These are phyloP conservation scores for Petunia axillaris DNA, from an alignment of 257 asterid genomes.

Conservation along the genomic window DNA sequence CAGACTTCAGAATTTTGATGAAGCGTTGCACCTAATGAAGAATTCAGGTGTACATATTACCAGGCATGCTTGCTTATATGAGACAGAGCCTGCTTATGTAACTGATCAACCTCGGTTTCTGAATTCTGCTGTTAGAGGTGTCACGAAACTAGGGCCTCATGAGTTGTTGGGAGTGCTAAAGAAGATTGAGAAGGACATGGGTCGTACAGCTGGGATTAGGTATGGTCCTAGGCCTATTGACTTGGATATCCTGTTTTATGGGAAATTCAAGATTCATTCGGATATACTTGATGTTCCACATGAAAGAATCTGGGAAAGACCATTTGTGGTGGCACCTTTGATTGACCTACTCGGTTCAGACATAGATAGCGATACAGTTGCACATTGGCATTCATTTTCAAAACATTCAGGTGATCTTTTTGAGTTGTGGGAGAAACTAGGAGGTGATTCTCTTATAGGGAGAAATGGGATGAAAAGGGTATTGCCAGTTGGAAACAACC, in stretches of 20 bases:
- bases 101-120: slow-evolving; percentile 91
- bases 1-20: slow-evolving; percentile 71
- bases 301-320: slow-evolving; percentile 90
- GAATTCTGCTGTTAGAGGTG: slow-evolving; percentile 85
- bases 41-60: slow-evolving; percentile 73
- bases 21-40: slow-evolving; percentile 77
- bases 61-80: slow-evolving; percentile 80
- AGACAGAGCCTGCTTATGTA: slow-evolving; percentile 89
- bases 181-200: slow-evolving; percentile 88
- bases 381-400: slow-evolving; percentile 69
- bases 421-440: slow-evolving; percentile 80
- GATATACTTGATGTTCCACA: slow-evolving; percentile 78
- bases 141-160: slow-evolving; percentile 72
- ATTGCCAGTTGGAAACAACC: slow-evolving; percentile 60
- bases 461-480: slow-evolving; percentile 83
- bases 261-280: slow-evolving; percentile 60
- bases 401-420: slow-evolving; percentile 54
- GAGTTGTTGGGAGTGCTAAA: slow-evolving; percentile 59
- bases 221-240: slow-evolving; percentile 96
- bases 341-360: slow-evolving; percentile 75
- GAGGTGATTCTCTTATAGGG: slow-evolving; percentile 75
- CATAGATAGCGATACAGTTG: slow-evolving; percentile 52
- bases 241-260: slow-evolving; percentile 86
- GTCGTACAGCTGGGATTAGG: slow-evolving; percentile 82
- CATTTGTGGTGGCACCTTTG: slow-evolving; percentile 92